These are phyloP conservation scores for Byssoonygena ceratinophila DNA, from an alignment of 2,329 filamentous ascomycete species.

Conservation along the genomic window DNA sequence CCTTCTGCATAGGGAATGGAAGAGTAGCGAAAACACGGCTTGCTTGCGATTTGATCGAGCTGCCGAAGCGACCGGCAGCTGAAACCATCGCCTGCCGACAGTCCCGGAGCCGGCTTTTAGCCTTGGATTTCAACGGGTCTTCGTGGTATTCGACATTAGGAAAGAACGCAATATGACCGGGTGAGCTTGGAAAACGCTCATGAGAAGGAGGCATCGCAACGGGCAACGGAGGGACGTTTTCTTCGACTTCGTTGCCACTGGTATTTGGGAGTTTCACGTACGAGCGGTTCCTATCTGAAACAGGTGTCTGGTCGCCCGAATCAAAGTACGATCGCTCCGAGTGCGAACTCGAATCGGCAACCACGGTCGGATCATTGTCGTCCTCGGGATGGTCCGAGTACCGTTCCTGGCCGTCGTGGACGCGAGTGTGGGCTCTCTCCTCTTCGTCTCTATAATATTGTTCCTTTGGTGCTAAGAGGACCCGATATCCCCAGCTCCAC, in stretches of 20 bases:
- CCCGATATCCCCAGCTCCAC: constrained; percentile 97
- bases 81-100: not conserved
- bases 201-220: not conserved
- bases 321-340: constrained; percentile 21
- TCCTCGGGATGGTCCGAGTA: constrained; percentile 33
- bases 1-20: constrained; percentile 44
- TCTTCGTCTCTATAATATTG: constrained; percentile 38
- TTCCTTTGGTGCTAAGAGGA: constrained; percentile 76
- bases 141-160: constrained; percentile 6
- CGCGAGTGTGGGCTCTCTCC: constrained; percentile 25
- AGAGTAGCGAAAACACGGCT: constrained; percentile 38
- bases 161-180: constrained; percentile 50
- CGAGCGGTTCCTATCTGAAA: constrained; percentile 26
- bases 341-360: constrained; percentile 17
- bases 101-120: not conserved
- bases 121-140: constrained; percentile 18
- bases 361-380: constrained; percentile 21
- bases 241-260: not conserved
- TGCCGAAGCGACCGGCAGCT: constrained; percentile 14
- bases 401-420: constrained; percentile 32
- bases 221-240: constrained; percentile 2
- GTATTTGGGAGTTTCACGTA: constrained; percentile 24
- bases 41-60: constrained; percentile 16
- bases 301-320: constrained; percentile 35
- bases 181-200: constrained; percentile 29